These are phyloP conservation scores for Metschnikowia reukaufii DNA, from an alignment of 805 yeast species.

Conservation along the genomic window DNA sequence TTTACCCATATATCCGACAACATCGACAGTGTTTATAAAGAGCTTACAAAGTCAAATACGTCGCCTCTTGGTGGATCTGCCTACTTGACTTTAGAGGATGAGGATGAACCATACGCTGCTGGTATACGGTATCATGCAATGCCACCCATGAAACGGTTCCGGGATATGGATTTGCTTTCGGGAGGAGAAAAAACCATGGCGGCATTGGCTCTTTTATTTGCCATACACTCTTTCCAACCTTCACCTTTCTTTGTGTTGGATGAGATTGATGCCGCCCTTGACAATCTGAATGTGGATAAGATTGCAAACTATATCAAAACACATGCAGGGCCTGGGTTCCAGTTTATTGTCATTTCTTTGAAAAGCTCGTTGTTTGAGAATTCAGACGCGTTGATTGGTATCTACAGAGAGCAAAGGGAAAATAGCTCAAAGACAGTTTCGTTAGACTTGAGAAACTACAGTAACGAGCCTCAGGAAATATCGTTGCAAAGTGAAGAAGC, in stretches of 20 bases:
- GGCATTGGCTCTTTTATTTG: slow-evolving; percentile 87
- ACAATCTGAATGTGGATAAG: slow-evolving; percentile 79
- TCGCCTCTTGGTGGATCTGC: slow-evolving; percentile 94
- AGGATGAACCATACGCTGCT: slow-evolving; percentile 80
- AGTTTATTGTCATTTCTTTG: slow-evolving; percentile 89
- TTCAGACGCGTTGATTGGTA: slow-evolving; percentile 90
- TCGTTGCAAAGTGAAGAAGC: slow-evolving; percentile 4
- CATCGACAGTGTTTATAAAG: slow-evolving; percentile 80
- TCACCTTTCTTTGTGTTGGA: slow-evolving; percentile 95
- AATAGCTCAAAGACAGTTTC: slow-evolving; percentile 75
- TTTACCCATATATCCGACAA: slow-evolving; percentile 71
- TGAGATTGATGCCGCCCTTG: slow-evolving; percentile 98
- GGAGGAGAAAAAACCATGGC: slow-evolving; percentile 98
- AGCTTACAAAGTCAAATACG: slow-evolving; percentile 68
- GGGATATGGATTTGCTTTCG: slow-evolving; percentile 87
- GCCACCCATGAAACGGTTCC: slow-evolving; percentile 93
- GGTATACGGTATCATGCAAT: slow-evolving; percentile 91
- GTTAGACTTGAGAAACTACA: slow-evolving; percentile 62
- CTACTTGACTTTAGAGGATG: slow-evolving; percentile 79
- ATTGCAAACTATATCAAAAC: slow-evolving; percentile 83
- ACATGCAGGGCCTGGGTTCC: slow-evolving; percentile 75
- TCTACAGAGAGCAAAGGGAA: slow-evolving; percentile 75
- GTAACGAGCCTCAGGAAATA: slow-evolving; percentile 11
- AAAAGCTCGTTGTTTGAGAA: slow-evolving; percentile 84
- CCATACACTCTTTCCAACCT: slow-evolving; percentile 87